A percentile compares a stretch with the other conserved stretches of the same genome.
These are phyloP conservation scores for Penicillium corylophilum DNA, from an alignment of 2,329 filamentous ascomycete species.

Conservation along the genomic window DNA sequence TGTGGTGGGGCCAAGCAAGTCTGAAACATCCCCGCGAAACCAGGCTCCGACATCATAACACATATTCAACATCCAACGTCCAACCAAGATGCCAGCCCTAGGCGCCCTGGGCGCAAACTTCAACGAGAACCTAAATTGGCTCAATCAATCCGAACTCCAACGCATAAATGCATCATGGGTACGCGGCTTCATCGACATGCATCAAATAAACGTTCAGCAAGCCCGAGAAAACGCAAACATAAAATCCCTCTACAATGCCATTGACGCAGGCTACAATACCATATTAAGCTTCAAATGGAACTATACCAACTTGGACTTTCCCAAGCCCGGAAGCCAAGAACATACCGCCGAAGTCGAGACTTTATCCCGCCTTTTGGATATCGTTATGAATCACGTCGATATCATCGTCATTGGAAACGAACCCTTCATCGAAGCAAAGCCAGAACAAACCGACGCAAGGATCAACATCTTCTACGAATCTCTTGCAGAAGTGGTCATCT, in stretches of 20 bases:
- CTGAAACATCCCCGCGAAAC: background rate
- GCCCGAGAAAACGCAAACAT: conserved; percentile 10
- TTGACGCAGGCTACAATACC: conserved; percentile 10
- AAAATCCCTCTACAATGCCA: conserved; percentile 7
- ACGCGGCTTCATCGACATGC: conserved; percentile 20
- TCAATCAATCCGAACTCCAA: conserved; percentile 9
- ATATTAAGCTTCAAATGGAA: conserved; percentile 17
- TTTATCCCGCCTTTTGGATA: conserved; percentile 4
- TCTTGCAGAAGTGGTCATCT: conserved; percentile 7
- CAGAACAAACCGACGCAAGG: background rate
- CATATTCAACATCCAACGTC: background rate
- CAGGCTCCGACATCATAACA: background rate
- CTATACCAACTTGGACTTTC: conserved; percentile 7
- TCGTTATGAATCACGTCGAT: conserved; percentile 13
- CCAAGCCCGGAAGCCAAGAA: background rate
- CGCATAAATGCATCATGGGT: conserved; percentile 11
- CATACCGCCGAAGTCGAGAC: conserved; percentile 3
- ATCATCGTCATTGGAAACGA: conserved; percentile 18
- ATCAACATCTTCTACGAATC: conserved; percentile 14
- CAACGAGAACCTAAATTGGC: conserved; percentile 13
- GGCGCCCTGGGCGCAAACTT: conserved; percentile 15
- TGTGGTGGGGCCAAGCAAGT: too few species aligned
- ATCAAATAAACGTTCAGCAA: conserved; percentile 9
- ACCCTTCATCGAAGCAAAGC: conserved; percentile 15
- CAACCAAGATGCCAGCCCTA: background rate